Evolutionary conservation across 2,329 filamentous ascomycete genomes (phyloP).

Genomic region (Aspergillus fumigatiaffinis): DNA sequence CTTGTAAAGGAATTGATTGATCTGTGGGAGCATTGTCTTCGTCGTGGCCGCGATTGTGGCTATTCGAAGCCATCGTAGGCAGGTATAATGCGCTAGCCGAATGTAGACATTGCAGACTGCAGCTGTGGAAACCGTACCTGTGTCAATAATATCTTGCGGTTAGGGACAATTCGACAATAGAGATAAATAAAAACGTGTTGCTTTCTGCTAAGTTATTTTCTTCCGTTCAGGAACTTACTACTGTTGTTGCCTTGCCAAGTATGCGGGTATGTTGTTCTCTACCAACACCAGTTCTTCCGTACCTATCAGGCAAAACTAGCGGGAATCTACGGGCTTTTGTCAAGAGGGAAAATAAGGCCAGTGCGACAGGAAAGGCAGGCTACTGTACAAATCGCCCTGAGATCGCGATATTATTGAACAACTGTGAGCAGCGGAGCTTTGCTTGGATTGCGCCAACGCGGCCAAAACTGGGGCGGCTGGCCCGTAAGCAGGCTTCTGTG

Average conservation of each 20-base stretch:
- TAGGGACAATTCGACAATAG: neutral
- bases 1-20: slow-evolving; percentile 67
- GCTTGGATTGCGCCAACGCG: neutral
- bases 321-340: neutral
- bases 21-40: slow-evolving; percentile 23
- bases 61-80: slow-evolving; percentile 41
- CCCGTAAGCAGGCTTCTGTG: neutral
- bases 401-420: neutral
- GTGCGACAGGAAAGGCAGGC: neutral
- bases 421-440: neutral
- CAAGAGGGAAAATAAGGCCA: neutral
- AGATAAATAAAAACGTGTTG: neutral
- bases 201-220: neutral
- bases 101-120: slow-evolving; percentile 37
- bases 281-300: neutral
- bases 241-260: neutral
- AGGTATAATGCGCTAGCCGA: slow-evolving; percentile 31
- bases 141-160: neutral
- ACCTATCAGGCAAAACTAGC: neutral
- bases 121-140: neutral
- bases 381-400: neutral
- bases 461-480: neutral
- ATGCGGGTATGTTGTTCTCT: neutral
- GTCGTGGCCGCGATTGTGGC: slow-evolving; percentile 28
- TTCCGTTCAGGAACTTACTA: neutral